Percentiles rank a stretch among this genome's conserved stretches.
These are phyloP conservation scores for Colletotrichum viniferum DNA, from an alignment of 2,329 filamentous ascomycete genomes.

Conservation along the genomic window DNA sequence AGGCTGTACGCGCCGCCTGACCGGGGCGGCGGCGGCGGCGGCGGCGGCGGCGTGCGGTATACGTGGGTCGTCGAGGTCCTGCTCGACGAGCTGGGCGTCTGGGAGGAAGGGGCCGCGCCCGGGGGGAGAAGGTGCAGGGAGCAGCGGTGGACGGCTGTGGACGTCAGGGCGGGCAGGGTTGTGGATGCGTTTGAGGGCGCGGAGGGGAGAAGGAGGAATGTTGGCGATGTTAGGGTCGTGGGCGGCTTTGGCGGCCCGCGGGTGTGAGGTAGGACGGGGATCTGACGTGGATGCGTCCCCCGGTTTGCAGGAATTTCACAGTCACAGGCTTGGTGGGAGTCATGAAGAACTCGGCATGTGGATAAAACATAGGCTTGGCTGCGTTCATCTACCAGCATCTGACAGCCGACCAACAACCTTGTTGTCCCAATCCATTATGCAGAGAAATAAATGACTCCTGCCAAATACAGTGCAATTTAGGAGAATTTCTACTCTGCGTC, in stretches of 20 bases:
- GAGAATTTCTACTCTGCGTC: background rate
- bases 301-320: background rate
- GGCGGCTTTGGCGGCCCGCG: slow-evolving; percentile 39
- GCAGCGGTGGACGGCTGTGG: slow-evolving; percentile 58
- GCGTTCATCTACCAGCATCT: background rate
- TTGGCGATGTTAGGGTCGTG: slow-evolving; percentile 28
- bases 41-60: slow-evolving; percentile 24
- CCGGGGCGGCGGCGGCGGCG: background rate
- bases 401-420: background rate
- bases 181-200: slow-evolving; percentile 39
- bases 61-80: slow-evolving; percentile 56
- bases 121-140: slow-evolving; percentile 45
- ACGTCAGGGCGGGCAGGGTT: slow-evolving; percentile 42
- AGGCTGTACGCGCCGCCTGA: slow-evolving; percentile 25
- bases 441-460: background rate
- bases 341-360: background rate
- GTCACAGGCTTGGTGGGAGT: background rate
- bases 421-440: background rate
- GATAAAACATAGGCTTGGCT: background rate
- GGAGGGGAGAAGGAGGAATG: background rate
- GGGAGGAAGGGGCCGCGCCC: slow-evolving; percentile 31
- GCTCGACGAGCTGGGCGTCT: slow-evolving; percentile 53
- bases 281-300: background rate
- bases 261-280: slow-evolving; percentile 24
- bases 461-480: background rate